Evolutionary conservation across 2,329 filamentous ascomycete genomes (phyloP), one percentile per base, ranked within the genome.

Genomic region (Leptodontidium sp.): DNA sequence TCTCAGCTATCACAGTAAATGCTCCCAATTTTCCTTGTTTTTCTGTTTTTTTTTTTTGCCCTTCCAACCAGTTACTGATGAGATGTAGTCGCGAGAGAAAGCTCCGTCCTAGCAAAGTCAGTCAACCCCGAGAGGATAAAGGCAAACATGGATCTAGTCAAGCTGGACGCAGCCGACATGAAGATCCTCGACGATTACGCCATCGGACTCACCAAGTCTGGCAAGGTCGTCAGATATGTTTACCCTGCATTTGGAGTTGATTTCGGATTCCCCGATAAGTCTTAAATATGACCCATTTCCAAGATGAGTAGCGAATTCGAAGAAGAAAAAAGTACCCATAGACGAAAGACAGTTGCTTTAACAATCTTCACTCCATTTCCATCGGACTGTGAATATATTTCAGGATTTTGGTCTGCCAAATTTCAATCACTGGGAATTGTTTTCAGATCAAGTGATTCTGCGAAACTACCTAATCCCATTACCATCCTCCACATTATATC

Each of bases 41-140:
- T 21, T 21, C 21, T 21, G 21, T 21, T 21, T 21, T 21, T 21
- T 21, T 21, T 21, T 21, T 21, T 21, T 21, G 21, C 21, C 21
- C 21, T 21, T 21, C 21, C 21, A 21, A 21, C 21, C n/a, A 65
- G 11, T n/a, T 64, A 32, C 64, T 71, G 45, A 70, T 63, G 9
- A 21, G n/a, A 53, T 47, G 32, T 50, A 92, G 90, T 93, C 58
- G 86, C 88, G 64, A 86, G 90, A 70, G 90, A 90, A 73, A 86
- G 84, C 77, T 92, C 90, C 7, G 91, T 93, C 21, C 84, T 94
- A 35, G 87, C 91, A 75, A 93, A 93, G 81, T 93, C 90, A 0
- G 89, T 92, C 49, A 92, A 86, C 7, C 85, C 86, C 15, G 84
- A 85, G 59, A 86, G 91, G 74, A 93, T 93, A 79, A 87, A 90